Percentiles rank a stretch among this genome's conserved stretches.
Evolutionary conservation across 495 filamentous ascomycete genomes (phyloP).

Genomic region (Aspergillus nidulans): DNA sequence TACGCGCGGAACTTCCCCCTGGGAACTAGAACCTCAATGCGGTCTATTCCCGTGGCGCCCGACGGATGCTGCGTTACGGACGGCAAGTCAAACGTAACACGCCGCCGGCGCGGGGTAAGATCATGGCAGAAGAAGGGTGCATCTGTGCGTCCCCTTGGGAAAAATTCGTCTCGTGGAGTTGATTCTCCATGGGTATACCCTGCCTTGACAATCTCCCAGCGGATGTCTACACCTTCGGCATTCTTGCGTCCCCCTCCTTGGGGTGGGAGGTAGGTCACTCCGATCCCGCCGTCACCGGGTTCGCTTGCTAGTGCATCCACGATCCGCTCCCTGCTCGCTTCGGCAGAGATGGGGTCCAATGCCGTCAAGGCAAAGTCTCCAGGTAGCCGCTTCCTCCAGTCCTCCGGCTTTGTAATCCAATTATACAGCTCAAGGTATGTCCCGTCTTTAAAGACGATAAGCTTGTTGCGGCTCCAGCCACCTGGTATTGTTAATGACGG

Average conservation of each 20-base stretch:
- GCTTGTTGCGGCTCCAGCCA: slow-evolving; percentile 11
- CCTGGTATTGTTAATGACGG: not conserved
- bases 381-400: slow-evolving; percentile 5
- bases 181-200: not conserved
- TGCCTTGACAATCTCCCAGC: slow-evolving; percentile 10
- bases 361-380: slow-evolving; percentile 12
- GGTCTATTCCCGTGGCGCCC: slow-evolving; percentile 7
- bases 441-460: slow-evolving; percentile 10
- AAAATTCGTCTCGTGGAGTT: slow-evolving; percentile 6
- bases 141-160: slow-evolving; percentile 10
- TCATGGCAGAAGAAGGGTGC: slow-evolving; percentile 16
- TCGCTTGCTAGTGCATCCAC: not conserved
- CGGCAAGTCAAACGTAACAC: slow-evolving; percentile 4
- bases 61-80: slow-evolving; percentile 9
- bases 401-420: slow-evolving; percentile 9
- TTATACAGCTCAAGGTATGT: slow-evolving; percentile 13
- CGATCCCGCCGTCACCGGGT: not conserved
- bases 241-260: slow-evolving; percentile 9
- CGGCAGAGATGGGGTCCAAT: slow-evolving; percentile 4
- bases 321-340: slow-evolving; percentile 3
- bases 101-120: slow-evolving; percentile 3
- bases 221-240: slow-evolving; percentile 1
- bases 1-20: not conserved
- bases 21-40: slow-evolving; percentile 8
- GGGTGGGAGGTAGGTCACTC: slow-evolving; percentile 7